Percentiles rank a stretch among this genome's conserved stretches.
These are phyloP conservation scores for Coemansia sp. DNA, from an alignment of 192 early-diverging fungal genomes.

Conservation along the genomic window DNA sequence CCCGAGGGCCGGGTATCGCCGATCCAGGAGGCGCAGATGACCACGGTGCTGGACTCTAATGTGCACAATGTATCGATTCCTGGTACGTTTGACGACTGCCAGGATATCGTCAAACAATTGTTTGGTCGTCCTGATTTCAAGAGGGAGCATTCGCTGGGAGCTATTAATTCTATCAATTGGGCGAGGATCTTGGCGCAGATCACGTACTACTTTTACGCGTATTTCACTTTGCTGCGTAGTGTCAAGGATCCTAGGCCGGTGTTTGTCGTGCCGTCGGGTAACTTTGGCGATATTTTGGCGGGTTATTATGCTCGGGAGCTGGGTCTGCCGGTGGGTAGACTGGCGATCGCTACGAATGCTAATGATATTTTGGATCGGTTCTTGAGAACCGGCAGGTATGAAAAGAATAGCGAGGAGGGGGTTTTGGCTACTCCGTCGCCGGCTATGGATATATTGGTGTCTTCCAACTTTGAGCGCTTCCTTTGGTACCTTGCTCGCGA, in stretches of 20 bases:
- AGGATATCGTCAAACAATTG: constrained; percentile 90
- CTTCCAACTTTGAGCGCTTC: constrained; percentile 97
- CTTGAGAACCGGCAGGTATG: constrained; percentile 79
- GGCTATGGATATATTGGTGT: constrained; percentile 97
- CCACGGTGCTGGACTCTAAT: constrained; percentile 88
- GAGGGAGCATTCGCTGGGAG: constrained; percentile 76
- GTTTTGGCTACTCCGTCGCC: constrained; percentile 83
- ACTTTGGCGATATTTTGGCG: constrained; percentile 95
- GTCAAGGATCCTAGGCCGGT: constrained; percentile 8
- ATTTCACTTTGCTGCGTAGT: constrained; percentile 65
- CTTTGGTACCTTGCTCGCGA: constrained; percentile 87
- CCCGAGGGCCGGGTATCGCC: constrained; percentile 88
- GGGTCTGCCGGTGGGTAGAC: constrained; percentile 83
- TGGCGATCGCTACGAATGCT: constrained; percentile 93
- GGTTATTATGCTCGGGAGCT: constrained; percentile 90
- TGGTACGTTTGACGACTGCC: constrained; percentile 98
- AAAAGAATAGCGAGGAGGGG: constrained; percentile 65
- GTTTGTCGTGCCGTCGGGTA: constrained; percentile 94
- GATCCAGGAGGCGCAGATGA: constrained; percentile 99
- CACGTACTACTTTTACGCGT: constrained; percentile 94
- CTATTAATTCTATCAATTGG: constrained; percentile 99
- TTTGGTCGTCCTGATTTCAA: constrained; percentile 82
- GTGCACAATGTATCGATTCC: constrained; percentile 91
- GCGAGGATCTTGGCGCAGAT: constrained; percentile 96
- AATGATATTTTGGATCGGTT: constrained; percentile 98